Conservation (phyloP, 306 rosid genomes). For the Delonix regia region DNA sequence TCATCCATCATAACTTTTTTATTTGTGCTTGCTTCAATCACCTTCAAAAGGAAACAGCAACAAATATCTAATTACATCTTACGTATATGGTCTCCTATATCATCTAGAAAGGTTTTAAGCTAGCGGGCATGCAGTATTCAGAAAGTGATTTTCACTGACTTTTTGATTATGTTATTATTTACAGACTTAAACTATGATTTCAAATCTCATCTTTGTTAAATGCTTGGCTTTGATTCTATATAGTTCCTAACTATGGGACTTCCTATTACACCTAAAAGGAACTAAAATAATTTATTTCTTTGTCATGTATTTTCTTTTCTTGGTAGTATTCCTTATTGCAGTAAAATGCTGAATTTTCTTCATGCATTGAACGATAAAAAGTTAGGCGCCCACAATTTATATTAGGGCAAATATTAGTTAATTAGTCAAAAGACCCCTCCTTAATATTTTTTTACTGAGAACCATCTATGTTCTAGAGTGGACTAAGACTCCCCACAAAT, state of each 20-base stretch:
- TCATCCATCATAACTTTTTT: conserved; percentile 38
- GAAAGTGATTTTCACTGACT: no score
- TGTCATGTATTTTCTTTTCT: neutral
- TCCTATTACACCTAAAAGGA: neutral
- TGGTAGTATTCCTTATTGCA: neutral
- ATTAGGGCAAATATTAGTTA: neutral
- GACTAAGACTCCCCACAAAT: neutral
- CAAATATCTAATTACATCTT: no score
- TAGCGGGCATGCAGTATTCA: no score
- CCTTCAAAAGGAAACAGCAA: no score
- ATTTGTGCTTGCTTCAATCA: conserved; percentile 32
- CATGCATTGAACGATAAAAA: conserved; percentile 24
- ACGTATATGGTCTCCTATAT: no score
- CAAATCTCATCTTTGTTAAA: neutral
- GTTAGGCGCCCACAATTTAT: conserved; percentile 40
- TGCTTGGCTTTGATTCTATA: conserved; percentile 7
- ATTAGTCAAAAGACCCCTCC: conserved; percentile 34
- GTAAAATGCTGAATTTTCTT: conserved; percentile 29
- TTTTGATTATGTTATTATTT: no score
- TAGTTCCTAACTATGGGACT: neutral
- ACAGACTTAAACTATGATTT: no score
- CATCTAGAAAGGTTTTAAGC: no score
- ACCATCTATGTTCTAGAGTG: neutral
- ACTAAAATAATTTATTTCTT: neutral
- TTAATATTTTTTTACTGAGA: no score